These are phyloP conservation scores for Sporothrix globosa DNA, from an alignment of 2,329 filamentous ascomycete species.

Conservation along the genomic window DNA sequence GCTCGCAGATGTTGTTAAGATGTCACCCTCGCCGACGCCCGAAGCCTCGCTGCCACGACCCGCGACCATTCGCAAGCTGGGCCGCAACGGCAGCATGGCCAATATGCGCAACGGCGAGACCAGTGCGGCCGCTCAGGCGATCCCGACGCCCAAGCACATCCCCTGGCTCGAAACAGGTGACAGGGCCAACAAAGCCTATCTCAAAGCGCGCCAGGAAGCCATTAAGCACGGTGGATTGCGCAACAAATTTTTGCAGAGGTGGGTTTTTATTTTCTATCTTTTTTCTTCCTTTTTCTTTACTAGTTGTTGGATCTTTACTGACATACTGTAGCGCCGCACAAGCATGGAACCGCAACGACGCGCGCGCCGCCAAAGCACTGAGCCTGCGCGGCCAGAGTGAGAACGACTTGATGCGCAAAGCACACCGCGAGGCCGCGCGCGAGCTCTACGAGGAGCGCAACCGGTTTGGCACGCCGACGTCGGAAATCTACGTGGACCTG, in stretches of 20 bases:
- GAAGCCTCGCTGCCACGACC: constrained; percentile 51
- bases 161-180: constrained; percentile 96
- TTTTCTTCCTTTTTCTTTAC: no score
- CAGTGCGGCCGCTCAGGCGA: constrained; percentile 78
- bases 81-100: constrained; percentile 66
- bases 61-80: constrained; percentile 60
- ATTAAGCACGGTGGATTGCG: constrained; percentile 95
- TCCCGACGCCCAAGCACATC: constrained; percentile 85
- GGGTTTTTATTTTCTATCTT: not conserved
- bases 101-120: constrained; percentile 72
- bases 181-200: constrained; percentile 86
- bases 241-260: constrained; percentile 97
- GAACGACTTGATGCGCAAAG: constrained; percentile 96
- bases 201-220: constrained; percentile 92
- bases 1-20: constrained; percentile 90
- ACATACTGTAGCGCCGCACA: constrained; percentile 69
- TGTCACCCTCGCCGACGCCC: constrained; percentile 83
- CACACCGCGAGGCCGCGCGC: constrained; percentile 88
- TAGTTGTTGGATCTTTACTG: not conserved
- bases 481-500: constrained; percentile 89
- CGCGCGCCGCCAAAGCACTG: constrained; percentile 90
- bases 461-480: constrained; percentile 52
- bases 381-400: constrained; percentile 94
- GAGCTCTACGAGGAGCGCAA: constrained; percentile 95
- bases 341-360: constrained; percentile 98